Percentiles rank a stretch among this genome's conserved stretches.
phyloP scores from a whole-genome alignment of 2,329 filamentous ascomycete species.

The Ophiostoma triangulosporum region DNA sequence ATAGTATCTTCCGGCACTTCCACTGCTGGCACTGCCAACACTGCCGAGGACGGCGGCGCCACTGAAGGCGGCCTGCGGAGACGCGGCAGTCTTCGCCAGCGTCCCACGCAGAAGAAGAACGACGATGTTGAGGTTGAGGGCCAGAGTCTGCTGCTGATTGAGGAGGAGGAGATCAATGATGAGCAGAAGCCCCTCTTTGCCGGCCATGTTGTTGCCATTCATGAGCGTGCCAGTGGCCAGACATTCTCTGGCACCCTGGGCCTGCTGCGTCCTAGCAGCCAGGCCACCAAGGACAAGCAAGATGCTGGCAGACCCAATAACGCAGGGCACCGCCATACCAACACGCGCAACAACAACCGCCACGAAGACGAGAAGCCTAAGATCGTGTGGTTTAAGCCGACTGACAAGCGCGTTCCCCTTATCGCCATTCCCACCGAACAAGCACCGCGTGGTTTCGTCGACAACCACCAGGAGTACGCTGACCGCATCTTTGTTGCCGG shows the following conservation, averaged over 20 bases:
- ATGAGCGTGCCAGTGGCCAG: conserved; percentile 91
- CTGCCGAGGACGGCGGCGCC: conserved; percentile 42
- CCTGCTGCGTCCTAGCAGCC: conserved; percentile 86
- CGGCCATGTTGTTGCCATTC: conserved; percentile 91
- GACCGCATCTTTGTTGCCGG: conserved; percentile 97
- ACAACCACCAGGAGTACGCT: conserved; percentile 95
- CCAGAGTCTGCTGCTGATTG: conserved; percentile 88
- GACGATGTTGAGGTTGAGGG: conserved; percentile 98
- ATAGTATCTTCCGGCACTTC: conserved; percentile 71
- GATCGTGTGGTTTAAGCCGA: conserved; percentile 99
- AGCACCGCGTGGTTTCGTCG: conserved; percentile 92
- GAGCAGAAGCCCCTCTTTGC: conserved; percentile 96
- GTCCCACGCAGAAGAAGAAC: conserved; percentile 98
- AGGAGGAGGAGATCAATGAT: conserved; percentile 97
- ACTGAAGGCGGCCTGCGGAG: conserved; percentile 78
- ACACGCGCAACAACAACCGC: conserved; percentile 54
- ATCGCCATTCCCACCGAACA: conserved; percentile 98
- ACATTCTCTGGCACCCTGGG: conserved; percentile 98
- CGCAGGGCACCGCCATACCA: conserved; percentile 24
- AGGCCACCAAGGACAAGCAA: conserved; percentile 98
- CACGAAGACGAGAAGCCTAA: conserved; percentile 94
- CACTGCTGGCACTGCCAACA: conserved; percentile 48
- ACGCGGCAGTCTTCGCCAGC: conserved; percentile 87
- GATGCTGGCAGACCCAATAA: conserved; percentile 76
- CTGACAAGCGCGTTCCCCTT: conserved; percentile 93